Conservation (phyloP, 1,284 basidiomycete genomes). For the Testicularia cyperi region DNA sequence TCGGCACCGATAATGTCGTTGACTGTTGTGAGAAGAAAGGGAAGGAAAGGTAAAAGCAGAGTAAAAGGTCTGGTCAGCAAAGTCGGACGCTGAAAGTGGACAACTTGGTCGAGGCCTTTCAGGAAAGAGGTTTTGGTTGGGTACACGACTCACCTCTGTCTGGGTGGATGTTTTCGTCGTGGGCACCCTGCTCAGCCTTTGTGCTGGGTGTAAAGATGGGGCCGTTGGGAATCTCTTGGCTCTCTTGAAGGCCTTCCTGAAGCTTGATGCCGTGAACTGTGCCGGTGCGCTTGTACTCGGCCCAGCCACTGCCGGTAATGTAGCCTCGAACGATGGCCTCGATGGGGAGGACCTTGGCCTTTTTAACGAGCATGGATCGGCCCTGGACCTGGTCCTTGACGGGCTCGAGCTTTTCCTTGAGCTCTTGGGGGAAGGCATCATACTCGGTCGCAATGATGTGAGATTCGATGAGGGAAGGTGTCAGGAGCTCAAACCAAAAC, state of each 20-base stretch:
- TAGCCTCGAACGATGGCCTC: constrained; percentile 97
- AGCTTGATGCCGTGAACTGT: constrained; percentile 86
- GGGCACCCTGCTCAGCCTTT: constrained; percentile 89
- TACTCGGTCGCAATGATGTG: constrained; percentile 54
- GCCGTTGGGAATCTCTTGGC: constrained; percentile 65
- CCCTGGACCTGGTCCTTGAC: constrained; percentile 69
- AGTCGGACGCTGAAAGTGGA: too few relatives aligned
- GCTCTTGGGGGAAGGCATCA: constrained; percentile 37
- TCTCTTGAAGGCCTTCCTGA: constrained; percentile 79
- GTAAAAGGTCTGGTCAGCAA: too few relatives aligned
- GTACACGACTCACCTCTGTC: constrained; percentile 70
- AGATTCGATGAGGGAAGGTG: constrained; percentile 47
- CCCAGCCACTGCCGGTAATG: constrained; percentile 94
- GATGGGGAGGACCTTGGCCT: constrained; percentile 86
- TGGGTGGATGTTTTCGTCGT: constrained; percentile 97
- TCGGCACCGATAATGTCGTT: constrained; percentile 56
- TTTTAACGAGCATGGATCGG: constrained; percentile 85
- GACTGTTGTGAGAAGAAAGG: constrained; percentile 14
- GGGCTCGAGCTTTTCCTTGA: constrained; percentile 31
- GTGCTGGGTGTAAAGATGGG: constrained; percentile 95
- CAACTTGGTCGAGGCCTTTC: too few relatives aligned
- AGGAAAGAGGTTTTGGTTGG: too few relatives aligned
- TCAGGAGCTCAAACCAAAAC: constrained; percentile 87
- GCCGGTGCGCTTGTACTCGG: constrained; percentile 83
- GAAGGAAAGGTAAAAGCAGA: not conserved